These are phyloP conservation scores for Colletotrichum navitas DNA, from an alignment of 2,329 filamentous ascomycete genomes.

Conservation along the genomic window DNA sequence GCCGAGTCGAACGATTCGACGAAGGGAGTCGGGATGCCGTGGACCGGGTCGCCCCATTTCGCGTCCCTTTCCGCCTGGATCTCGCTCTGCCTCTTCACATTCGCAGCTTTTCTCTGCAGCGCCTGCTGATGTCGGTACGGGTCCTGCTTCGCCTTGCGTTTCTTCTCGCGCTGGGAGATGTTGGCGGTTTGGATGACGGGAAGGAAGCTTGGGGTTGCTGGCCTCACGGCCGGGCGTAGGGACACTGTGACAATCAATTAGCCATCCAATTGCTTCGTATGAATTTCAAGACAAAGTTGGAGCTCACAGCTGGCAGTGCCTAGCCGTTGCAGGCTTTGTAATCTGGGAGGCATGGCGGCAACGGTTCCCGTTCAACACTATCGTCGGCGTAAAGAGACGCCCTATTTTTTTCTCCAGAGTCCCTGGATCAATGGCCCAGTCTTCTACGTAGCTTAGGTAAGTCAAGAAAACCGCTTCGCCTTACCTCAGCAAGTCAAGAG, in stretches of 20 bases:
- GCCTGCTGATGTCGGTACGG: slow-evolving; percentile 87
- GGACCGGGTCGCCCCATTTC: slow-evolving; percentile 81
- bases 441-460: slow-evolving; percentile 20
- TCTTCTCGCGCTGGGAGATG: slow-evolving; percentile 72
- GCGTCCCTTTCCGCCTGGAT: slow-evolving; percentile 74
- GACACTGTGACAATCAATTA: slow-evolving; percentile 62
- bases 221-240: slow-evolving; percentile 65
- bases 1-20: slow-evolving; percentile 82
- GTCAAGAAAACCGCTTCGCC: not conserved
- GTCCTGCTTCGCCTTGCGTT: slow-evolving; percentile 77
- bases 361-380: slow-evolving; percentile 43
- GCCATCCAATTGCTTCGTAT: slow-evolving; percentile 40
- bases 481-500: not conserved
- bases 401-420: slow-evolving; percentile 39
- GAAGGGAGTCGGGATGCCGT: slow-evolving; percentile 84
- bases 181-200: slow-evolving; percentile 75
- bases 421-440: slow-evolving; percentile 15
- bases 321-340: slow-evolving; percentile 71
- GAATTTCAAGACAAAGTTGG: not conserved
- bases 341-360: slow-evolving; percentile 74
- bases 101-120: slow-evolving; percentile 85
- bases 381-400: slow-evolving; percentile 36
- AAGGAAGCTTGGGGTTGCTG: slow-evolving; percentile 63
- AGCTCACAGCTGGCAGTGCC: slow-evolving; percentile 71
- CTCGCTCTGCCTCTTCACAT: slow-evolving; percentile 79